phyloP scores from a whole-genome alignment of 2,329 filamentous ascomycete genomes.

The Parastagonospora nodorum region DNA sequence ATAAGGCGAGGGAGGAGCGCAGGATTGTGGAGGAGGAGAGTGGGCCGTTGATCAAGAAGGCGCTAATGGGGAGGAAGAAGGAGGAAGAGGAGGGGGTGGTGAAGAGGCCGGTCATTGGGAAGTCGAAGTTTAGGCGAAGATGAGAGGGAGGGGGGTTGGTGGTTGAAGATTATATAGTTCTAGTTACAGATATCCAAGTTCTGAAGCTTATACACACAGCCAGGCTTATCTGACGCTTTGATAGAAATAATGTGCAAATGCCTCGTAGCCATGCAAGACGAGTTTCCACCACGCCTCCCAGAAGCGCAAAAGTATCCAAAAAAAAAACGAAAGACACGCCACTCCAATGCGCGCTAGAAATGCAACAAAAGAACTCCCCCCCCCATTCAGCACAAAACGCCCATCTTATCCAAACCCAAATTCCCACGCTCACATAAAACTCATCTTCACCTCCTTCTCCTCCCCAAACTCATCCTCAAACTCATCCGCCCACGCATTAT shows the following conservation, averaged over 20 bases:
- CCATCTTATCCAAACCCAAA: background rate
- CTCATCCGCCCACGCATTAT: constrained; percentile 56
- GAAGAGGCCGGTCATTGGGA: constrained; percentile 45
- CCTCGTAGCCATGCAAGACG: too few relatives aligned
- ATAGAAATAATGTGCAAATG: too few relatives aligned
- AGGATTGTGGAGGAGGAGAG: constrained; percentile 47
- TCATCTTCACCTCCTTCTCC: constrained; percentile 56
- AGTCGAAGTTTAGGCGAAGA: constrained; percentile 30
- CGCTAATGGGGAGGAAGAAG: constrained; percentile 33
- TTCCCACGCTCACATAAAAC: constrained; percentile 44
- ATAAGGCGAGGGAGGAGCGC: constrained; percentile 72
- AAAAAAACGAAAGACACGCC: too few relatives aligned
- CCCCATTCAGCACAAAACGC: background rate
- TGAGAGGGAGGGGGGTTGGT: constrained; percentile 2
- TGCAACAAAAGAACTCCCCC: background rate
- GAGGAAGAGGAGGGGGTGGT: constrained; percentile 46
- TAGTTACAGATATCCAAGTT: background rate
- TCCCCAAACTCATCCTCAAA: constrained; percentile 53
- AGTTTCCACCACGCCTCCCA: too few relatives aligned
- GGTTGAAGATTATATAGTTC: background rate
- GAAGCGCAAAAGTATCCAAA: too few relatives aligned
- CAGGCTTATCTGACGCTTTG: too few relatives aligned
- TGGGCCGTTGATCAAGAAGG: constrained; percentile 34
- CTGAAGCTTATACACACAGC: background rate
- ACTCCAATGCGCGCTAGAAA: background rate